Evolutionary conservation across 78 protist genomes (phyloP).

Genomic region (Tieghemostelium lacteum): DNA sequence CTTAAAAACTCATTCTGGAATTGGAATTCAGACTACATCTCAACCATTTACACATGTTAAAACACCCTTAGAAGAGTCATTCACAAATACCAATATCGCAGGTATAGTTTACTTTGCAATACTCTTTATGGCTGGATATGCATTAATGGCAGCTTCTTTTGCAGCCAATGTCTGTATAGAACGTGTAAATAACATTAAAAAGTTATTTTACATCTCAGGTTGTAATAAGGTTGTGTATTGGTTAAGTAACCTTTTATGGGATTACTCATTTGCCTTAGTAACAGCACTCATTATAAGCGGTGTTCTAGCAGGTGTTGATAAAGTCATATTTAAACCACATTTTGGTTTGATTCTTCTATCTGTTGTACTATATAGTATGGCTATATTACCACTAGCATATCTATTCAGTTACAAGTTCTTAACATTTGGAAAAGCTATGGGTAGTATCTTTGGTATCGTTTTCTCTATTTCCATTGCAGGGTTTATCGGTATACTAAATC

Average conservation of each 20-base stretch:
- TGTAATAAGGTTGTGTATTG: constrained; percentile 10
- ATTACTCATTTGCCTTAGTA: neutral
- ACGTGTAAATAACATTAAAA: constrained; percentile 4
- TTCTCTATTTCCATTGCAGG: neutral
- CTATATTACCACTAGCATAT: constrained; percentile 12
- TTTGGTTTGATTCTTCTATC: neutral
- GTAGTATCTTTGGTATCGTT: constrained; percentile 5
- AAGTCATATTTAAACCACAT: neutral
- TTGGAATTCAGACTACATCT: neutral
- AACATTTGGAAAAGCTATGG: constrained; percentile 14
- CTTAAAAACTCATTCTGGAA: neutral
- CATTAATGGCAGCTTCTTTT: constrained; percentile 8
- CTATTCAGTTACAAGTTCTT: neutral
- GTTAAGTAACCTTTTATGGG: constrained; percentile 23
- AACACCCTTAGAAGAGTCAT: neutral
- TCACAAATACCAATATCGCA: neutral
- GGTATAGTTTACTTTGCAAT: neutral
- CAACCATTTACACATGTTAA: constrained; percentile 19
- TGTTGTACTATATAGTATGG: neutral
- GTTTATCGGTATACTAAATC: neutral
- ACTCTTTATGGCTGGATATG: constrained; percentile 2
- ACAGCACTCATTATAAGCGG: neutral
- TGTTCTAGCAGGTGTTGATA: neutral
- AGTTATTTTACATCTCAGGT: constrained; percentile 25
- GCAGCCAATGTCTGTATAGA: neutral